phyloP scores from a whole-genome alignment of 2,329 filamentous ascomycete species.

The Cercospora sp. region DNA sequence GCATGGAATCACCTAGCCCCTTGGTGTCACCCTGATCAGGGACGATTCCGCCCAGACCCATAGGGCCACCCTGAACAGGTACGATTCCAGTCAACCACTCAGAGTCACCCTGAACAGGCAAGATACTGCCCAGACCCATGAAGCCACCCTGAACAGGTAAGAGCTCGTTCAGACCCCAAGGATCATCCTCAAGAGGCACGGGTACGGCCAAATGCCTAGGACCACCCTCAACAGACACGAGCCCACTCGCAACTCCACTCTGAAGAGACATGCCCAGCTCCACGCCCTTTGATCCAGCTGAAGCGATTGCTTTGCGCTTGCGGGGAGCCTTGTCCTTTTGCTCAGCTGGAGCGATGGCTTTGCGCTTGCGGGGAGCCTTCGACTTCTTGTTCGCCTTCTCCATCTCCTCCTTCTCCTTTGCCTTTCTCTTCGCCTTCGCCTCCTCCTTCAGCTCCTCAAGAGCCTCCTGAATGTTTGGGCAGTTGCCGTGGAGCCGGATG shows the following conservation, averaged over 20 bases:
- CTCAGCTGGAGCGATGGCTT: background rate
- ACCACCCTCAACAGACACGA: background rate
- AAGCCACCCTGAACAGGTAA: background rate
- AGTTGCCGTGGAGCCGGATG: conserved; percentile 16
- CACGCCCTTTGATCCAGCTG: background rate
- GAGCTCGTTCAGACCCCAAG: background rate
- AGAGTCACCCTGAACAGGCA: too few relatives aligned
- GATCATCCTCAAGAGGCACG: background rate
- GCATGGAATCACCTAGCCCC: background rate
- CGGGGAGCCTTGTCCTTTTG: background rate
- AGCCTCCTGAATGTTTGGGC: conserved; percentile 2
- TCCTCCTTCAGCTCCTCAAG: conserved; percentile 3
- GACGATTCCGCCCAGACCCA: background rate
- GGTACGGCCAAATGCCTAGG: background rate
- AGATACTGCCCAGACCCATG: background rate
- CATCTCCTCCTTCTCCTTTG: background rate
- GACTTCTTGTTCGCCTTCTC: background rate
- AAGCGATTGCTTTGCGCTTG: background rate
- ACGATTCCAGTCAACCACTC: too few relatives aligned
- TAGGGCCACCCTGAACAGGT: background rate
- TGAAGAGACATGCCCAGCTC: background rate
- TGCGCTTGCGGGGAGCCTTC: background rate
- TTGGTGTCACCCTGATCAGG: background rate
- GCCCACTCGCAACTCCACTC: background rate
- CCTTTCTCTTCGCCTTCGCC: background rate